A percentile compares a stretch with the other conserved stretches of the same genome.
Evolutionary conservation across 768 basidiomycete genomes (phyloP).

Genomic region (Naganishia vishniacii): DNA sequence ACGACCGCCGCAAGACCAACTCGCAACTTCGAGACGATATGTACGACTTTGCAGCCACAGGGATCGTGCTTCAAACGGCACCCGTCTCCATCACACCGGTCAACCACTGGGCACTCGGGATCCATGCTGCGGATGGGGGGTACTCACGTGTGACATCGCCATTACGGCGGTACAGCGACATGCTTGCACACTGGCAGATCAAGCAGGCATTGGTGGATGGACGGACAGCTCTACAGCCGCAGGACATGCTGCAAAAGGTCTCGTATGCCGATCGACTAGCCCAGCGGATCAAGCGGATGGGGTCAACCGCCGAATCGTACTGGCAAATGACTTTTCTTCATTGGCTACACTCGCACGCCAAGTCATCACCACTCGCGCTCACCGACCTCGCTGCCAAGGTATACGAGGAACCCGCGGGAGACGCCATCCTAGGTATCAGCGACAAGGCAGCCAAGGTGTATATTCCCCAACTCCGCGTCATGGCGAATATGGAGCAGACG

Average conservation of each 20-base stretch:
- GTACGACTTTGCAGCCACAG: slow-evolving; percentile 7
- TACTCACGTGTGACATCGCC: slow-evolving; percentile 83
- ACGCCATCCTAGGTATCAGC: neutral
- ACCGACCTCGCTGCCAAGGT: slow-evolving; percentile 3
- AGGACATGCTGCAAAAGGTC: slow-evolving; percentile 2
- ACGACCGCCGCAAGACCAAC: slow-evolving; percentile 55
- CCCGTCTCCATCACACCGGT: slow-evolving; percentile 48
- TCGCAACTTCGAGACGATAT: slow-evolving; percentile 32
- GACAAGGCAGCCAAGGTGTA: slow-evolving; percentile 7
- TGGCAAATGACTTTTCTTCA: slow-evolving; percentile 6
- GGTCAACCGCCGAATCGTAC: neutral
- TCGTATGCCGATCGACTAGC: slow-evolving; percentile 7
- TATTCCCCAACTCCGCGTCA: neutral
- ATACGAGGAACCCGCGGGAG: slow-evolving; percentile 4
- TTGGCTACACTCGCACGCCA: neutral
- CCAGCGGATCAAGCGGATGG: neutral
- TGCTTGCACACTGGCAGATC: slow-evolving; percentile 88
- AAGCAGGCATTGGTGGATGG: slow-evolving; percentile 59
- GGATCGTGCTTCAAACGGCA: slow-evolving; percentile 9
- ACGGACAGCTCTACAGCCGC: neutral
- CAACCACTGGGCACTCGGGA: slow-evolving; percentile 64
- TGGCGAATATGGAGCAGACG: slow-evolving; percentile 2
- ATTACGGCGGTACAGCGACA: slow-evolving; percentile 73
- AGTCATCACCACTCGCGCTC: neutral
- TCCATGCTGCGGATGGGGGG: slow-evolving; percentile 63